These are phyloP conservation scores for Gryganskiella cystojenkinii DNA, from an alignment of 192 early-diverging fungal genomes.

Conservation along the genomic window DNA sequence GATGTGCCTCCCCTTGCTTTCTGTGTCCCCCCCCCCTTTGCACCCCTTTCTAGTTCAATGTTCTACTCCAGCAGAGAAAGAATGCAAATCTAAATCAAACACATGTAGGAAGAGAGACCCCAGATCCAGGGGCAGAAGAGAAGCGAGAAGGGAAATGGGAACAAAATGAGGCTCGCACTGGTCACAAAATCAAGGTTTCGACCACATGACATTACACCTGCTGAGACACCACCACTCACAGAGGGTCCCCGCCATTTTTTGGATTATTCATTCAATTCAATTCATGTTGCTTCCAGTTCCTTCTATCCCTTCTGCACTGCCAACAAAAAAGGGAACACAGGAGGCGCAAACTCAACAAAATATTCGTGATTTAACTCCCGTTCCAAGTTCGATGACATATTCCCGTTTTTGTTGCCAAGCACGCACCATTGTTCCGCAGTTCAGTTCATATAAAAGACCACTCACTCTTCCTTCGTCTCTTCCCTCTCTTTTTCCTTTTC, in stretches of 20 bases:
- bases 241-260: not conserved
- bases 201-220: not conserved
- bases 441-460: not conserved
- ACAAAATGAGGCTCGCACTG: not conserved
- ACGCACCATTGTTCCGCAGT: not conserved
- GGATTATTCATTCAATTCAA: no score
- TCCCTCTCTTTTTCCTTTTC: constrained; percentile 9
- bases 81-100: no score
- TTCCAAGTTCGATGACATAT: no score
- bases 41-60: no score
- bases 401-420: no score
- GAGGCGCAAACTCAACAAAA: no score
- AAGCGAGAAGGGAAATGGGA: not conserved
- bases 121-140: not conserved
- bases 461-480: not conserved
- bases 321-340: no score
- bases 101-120: no score
- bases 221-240: not conserved
- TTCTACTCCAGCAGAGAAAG: no score
- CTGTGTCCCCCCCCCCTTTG: no score
- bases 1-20: no score
- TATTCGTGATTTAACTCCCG: no score
- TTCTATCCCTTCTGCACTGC: not conserved
- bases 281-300: not conserved
- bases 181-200: not conserved